A percentile compares a stretch with the other conserved stretches of the same genome.
phyloP scores from a whole-genome alignment of 2,329 filamentous ascomycete species.

The Fusarium pininemorale region DNA sequence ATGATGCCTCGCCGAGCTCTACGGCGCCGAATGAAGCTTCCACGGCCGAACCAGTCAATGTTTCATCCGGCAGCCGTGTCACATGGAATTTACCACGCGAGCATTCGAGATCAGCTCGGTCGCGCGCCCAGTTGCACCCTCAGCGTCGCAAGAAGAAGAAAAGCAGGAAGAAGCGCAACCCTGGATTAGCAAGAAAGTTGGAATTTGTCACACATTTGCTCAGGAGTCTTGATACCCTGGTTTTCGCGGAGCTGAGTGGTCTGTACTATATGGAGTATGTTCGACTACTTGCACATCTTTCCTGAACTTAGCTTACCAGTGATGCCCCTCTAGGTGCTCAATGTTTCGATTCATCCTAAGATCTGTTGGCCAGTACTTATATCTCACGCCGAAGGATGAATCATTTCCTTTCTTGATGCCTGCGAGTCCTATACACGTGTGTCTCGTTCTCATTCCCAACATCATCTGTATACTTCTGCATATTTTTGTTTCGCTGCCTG shows the following conservation, averaged over 20 bases:
- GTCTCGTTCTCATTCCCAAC: conserved; percentile 67
- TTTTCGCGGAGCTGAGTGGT: conserved; percentile 71
- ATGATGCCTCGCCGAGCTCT: conserved; percentile 58
- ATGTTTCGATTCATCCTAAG: conserved; percentile 70
- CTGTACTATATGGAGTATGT: conserved; percentile 77
- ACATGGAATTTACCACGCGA: conserved; percentile 28
- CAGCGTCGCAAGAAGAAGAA: conserved; percentile 50
- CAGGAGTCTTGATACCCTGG: conserved; percentile 68
- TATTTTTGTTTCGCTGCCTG: conserved; percentile 62
- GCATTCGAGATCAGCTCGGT: conserved; percentile 18
- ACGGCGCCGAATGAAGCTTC: conserved; percentile 46
- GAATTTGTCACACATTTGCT: conserved; percentile 69
- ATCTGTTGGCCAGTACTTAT: conserved; percentile 67
- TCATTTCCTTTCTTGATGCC: conserved; percentile 64
- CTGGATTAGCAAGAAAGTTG: conserved; percentile 64
- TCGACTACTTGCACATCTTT: neutral
- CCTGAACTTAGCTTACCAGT: conserved; percentile 24
- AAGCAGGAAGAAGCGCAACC: conserved; percentile 50
- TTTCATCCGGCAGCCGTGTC: conserved; percentile 27
- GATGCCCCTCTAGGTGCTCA: conserved; percentile 62
- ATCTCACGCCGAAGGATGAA: conserved; percentile 70
- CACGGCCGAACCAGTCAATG: conserved; percentile 19
- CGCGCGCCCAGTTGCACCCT: conserved; percentile 40
- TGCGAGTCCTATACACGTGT: conserved; percentile 65
- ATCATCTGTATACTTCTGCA: conserved; percentile 69